A percentile compares a stretch with the other conserved stretches of the same genome.
These are phyloP conservation scores for Globisporangium cystogenes DNA, from an alignment of 352 stramenopile species.

Conservation along the genomic window DNA sequence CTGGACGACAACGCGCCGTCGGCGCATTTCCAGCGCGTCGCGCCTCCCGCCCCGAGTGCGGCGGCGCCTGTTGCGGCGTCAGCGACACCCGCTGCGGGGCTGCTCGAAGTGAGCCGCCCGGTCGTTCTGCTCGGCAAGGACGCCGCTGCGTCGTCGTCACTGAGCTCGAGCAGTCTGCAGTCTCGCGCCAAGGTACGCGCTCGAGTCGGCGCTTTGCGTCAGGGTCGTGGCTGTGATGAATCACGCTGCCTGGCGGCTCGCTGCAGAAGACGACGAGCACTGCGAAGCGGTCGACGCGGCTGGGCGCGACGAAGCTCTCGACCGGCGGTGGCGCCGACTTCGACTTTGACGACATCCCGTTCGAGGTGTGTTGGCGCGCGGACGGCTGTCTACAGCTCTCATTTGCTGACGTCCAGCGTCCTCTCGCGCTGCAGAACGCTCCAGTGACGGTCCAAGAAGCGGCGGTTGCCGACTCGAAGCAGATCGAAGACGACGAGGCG, in stretches of 20 bases:
- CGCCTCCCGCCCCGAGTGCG: neutral
- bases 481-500: constrained; percentile 85
- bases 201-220: neutral
- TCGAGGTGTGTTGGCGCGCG: constrained; percentile 37
- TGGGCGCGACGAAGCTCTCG: constrained; percentile 76
- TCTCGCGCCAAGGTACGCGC: constrained; percentile 46
- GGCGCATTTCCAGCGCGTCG: constrained; percentile 44
- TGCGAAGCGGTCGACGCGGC: constrained; percentile 50
- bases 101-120: constrained; percentile 57
- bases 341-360: constrained; percentile 87
- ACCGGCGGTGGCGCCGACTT: constrained; percentile 53
- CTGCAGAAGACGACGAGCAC: constrained; percentile 29
- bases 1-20: constrained; percentile 23
- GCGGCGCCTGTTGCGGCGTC: constrained; percentile 1
- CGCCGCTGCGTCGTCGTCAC: constrained; percentile 27
- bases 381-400: neutral
- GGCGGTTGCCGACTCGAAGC: constrained; percentile 43
- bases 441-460: constrained; percentile 25
- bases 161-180: constrained; percentile 44
- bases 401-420: neutral
- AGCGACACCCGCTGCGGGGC: constrained; percentile 10
- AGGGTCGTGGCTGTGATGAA: neutral
- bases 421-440: constrained; percentile 43
- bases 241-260: neutral
- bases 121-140: constrained; percentile 72